phyloP scores from a whole-genome alignment of 2,329 filamentous ascomycete genomes.

The Colletotrichum caudatum region DNA sequence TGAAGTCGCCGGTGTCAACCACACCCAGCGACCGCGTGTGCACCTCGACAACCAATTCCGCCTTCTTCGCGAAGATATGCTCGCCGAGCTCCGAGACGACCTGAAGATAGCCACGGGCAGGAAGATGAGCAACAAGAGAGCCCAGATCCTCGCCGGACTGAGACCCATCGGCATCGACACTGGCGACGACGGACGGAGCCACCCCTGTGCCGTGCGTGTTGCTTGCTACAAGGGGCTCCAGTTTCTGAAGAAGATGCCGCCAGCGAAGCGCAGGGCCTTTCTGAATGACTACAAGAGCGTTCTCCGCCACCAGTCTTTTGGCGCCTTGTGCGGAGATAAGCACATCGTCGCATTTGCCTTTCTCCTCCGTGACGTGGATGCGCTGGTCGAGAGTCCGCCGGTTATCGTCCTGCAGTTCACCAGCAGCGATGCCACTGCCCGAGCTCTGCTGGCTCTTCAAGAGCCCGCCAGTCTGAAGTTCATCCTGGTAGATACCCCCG shows the following conservation, averaged over 20 bases:
- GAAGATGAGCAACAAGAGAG: conserved; percentile 58
- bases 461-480: conserved; percentile 55
- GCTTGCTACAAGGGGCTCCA: conserved; percentile 60
- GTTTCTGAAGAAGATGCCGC: conserved; percentile 51
- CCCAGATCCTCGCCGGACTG: conserved; percentile 56
- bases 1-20: conserved; percentile 58
- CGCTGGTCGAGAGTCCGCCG: conserved; percentile 59
- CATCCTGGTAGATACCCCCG: conserved; percentile 71
- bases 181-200: conserved; percentile 47
- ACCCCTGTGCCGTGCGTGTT: conserved; percentile 53
- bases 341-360: conserved; percentile 71
- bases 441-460: conserved; percentile 60
- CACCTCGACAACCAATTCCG: conserved; percentile 81
- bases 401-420: conserved; percentile 64
- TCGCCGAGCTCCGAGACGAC: conserved; percentile 74
- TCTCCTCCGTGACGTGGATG: conserved; percentile 63
- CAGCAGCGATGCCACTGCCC: conserved; percentile 58
- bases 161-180: conserved; percentile 53
- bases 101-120: conserved; percentile 62
- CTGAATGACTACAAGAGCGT: conserved; percentile 61
- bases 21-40: conserved; percentile 53
- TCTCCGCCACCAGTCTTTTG: conserved; percentile 71
- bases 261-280: conserved; percentile 55
- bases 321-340: conserved; percentile 65
- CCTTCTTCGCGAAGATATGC: conserved; percentile 77